These are phyloP conservation scores for Mucor lusitanicus DNA, from an alignment of 371 early-diverging fungal species.

Conservation along the genomic window DNA sequence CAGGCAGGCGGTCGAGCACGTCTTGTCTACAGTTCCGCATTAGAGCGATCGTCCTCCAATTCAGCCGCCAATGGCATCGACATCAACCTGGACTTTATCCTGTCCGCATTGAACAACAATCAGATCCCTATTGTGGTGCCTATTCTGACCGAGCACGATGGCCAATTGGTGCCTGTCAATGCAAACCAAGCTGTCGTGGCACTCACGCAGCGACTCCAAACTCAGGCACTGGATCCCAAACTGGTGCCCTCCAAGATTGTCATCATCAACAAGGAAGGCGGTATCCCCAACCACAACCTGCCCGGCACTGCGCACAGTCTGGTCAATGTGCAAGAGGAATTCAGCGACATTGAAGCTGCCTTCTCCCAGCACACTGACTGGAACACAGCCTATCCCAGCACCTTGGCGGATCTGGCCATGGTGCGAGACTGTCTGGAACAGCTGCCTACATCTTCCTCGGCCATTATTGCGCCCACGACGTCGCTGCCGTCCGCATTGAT, in stretches of 20 bases:
- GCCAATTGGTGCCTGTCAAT: conserved; percentile 28
- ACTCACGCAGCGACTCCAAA: conserved; percentile 20
- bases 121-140: conserved; percentile 52
- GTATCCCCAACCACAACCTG: conserved; percentile 49
- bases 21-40: conserved; percentile 48
- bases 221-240: conserved; percentile 21
- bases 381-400: conserved; percentile 21
- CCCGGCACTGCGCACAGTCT: conserved; percentile 53
- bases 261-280: conserved; percentile 52
- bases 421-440: conserved; percentile 35
- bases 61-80: conserved; percentile 13
- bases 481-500: conserved; percentile 49
- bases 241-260: conserved; percentile 40
- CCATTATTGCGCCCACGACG: conserved; percentile 42
- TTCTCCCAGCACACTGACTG: conserved; percentile 29
- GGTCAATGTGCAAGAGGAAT: conserved; percentile 51
- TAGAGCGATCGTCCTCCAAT: conserved; percentile 17
- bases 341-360: conserved; percentile 31
- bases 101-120: conserved; percentile 39
- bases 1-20: conserved; percentile 76
- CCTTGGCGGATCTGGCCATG: conserved; percentile 30
- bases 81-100: conserved; percentile 39
- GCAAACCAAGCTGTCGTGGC: conserved; percentile 37
- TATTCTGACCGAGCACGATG: conserved; percentile 26
- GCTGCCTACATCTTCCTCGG: conserved; percentile 46